phyloP scores from a whole-genome alignment of 2,329 filamentous ascomycete genomes.

The Akanthomyces lecanii region DNA sequence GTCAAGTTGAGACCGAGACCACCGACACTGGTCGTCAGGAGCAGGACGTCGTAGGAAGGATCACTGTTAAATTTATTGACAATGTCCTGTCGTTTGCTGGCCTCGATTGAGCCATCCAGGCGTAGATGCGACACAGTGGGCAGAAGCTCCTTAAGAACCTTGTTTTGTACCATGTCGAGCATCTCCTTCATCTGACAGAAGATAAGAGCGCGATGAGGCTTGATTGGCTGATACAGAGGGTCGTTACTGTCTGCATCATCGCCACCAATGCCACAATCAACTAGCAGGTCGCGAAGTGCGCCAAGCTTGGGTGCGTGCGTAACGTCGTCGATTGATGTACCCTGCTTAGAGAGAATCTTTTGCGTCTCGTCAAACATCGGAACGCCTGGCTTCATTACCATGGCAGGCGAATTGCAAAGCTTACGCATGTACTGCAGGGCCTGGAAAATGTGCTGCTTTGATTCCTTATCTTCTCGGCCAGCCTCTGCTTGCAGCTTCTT shows the following conservation, averaged over 20 bases:
- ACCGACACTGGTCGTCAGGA: constrained; percentile 92
- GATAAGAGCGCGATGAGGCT: constrained; percentile 89
- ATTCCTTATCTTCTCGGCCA: constrained; percentile 79
- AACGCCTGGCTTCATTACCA: constrained; percentile 93
- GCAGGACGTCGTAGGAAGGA: constrained; percentile 88
- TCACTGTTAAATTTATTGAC: constrained; percentile 99
- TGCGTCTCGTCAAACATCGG: constrained; percentile 87
- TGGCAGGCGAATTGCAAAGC: constrained; percentile 92
- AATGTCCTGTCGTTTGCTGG: constrained; percentile 90
- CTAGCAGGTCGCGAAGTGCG: constrained; percentile 83
- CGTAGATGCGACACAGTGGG: constrained; percentile 89
- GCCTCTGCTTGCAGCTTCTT: constrained; percentile 83
- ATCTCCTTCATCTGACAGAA: constrained; percentile 99
- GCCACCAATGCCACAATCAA: constrained; percentile 95
- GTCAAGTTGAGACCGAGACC: constrained; percentile 93
- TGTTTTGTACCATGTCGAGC: constrained; percentile 97
- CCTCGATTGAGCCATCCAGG: constrained; percentile 90
- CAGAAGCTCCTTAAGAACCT: constrained; percentile 85
- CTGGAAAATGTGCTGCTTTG: constrained; percentile 98
- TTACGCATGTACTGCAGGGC: constrained; percentile 99
- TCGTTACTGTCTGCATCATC: constrained; percentile 59
- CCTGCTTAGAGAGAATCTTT: constrained; percentile 69
- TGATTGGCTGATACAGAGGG: constrained; percentile 74
- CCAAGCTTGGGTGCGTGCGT: constrained; percentile 88
- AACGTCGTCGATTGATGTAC: constrained; percentile 78